Evolutionary conservation across 352 stramenopile genomes (phyloP), one percentile per base, ranked within the genome.

Genomic region (Discostella stelligera): DNA sequence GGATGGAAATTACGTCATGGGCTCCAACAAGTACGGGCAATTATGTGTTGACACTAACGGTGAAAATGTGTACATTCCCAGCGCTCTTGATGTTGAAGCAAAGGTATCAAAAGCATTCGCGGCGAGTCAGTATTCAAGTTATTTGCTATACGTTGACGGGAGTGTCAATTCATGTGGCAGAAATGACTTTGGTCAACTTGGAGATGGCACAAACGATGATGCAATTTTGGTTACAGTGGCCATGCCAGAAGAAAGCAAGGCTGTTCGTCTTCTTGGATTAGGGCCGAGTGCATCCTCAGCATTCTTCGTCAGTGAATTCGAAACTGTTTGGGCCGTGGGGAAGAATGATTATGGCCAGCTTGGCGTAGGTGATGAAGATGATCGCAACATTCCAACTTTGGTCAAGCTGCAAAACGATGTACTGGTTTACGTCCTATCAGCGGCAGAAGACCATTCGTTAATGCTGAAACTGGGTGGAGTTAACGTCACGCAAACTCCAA

Each of bases 161-260:
- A 66, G 50, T 60, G 77, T 76, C 3, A 71, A 64, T 48, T 46
- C 60, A 44, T 84, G 77, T 39, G 77, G 77, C 16, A 61, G 75
- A 21, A 84, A 84, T 56, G 20, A 70, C 46, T 58, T 68, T 54
- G 77, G 77, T 16, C 77, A 84, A 52, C 46, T 84, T 48, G 77
- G 77, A 9, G 60, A 84, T 75, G 77, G 71, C 30, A 60, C 72
- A 18, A 56, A 80, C 4, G 64, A 79, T 30, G 46, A 80, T 67
- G 9, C 27, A 0, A 48, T 71, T n/a, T 56, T 64, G 21, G 44
- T 44, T 21, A 54, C 27, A 25, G 63, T 74, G 14, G 27, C 53
- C 14, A 64, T 68, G 16, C 53, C 53, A 30, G 23, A 49, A 9
- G 46, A 49, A n/a, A 32, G 18, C 32, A 27, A 60, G 0, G 46